Percentiles rank a stretch among this genome's conserved stretches.
Evolutionary conservation across 345 rosid species (phyloP).

Genomic region (Euphorbia tirucalli): DNA sequence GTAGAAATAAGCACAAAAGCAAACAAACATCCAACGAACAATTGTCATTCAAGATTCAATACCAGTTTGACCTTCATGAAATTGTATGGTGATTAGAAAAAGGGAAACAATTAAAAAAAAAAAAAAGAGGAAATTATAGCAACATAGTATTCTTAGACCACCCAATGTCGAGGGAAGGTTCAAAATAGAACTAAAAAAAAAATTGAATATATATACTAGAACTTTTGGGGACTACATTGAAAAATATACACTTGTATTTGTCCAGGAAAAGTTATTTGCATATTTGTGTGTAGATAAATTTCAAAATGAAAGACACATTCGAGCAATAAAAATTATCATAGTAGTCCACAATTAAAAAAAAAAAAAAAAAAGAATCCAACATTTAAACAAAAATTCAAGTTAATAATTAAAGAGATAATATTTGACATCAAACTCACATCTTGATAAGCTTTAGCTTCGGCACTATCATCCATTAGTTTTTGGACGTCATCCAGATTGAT

Average conservation of each 20-base stretch:
- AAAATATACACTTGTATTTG: background rate
- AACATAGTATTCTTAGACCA: too few species aligned
- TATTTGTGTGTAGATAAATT: background rate
- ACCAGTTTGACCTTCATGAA: background rate
- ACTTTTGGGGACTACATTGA: background rate
- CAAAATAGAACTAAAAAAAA: background rate
- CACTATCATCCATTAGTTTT: slow-evolving; percentile 92
- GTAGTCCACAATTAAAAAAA: too few species aligned
- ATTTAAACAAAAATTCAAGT: too few species aligned
- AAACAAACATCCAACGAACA: background rate
- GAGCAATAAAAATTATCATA: background rate
- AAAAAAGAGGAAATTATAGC: background rate
- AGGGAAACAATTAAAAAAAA: background rate
- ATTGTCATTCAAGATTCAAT: background rate
- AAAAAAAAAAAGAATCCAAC: background rate
- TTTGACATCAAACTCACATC: slow-evolving; percentile 55
- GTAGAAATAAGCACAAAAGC: background rate
- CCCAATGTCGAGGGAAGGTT: background rate
- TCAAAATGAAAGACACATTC: background rate
- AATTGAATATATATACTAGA: background rate
- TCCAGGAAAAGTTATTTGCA: too few species aligned
- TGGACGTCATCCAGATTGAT: slow-evolving; percentile 87
- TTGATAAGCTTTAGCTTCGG: slow-evolving; percentile 91
- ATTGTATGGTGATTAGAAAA: background rate
- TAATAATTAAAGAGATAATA: background rate